Percentiles rank a stretch among this genome's conserved stretches.
These are phyloP conservation scores for Alternaria conjuncta DNA, from an alignment of 2,329 filamentous ascomycete genomes.

Conservation along the genomic window DNA sequence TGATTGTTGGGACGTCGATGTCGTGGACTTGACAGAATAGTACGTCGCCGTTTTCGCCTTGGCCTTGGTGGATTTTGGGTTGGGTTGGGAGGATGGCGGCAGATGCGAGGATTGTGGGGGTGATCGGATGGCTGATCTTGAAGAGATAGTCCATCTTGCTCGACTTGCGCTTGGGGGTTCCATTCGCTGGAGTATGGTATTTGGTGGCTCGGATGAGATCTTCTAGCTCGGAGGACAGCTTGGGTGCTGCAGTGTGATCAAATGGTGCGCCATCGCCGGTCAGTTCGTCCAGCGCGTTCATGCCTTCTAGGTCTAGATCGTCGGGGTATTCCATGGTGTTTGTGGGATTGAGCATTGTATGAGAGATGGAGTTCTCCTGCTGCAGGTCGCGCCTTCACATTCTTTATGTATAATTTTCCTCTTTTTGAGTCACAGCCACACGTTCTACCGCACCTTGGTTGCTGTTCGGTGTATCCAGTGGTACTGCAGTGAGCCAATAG, in stretches of 20 bases:
- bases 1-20: not conserved
- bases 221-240: not conserved
- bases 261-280: not conserved
- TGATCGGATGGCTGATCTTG: not conserved
- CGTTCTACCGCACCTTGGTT: not conserved
- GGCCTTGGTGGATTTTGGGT: not conserved
- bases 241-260: not conserved
- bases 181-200: not conserved
- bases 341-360: not conserved
- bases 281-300: not conserved
- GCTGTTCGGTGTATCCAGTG: not conserved
- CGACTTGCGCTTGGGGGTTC: not conserved
- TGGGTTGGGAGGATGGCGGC: not conserved
- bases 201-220: not conserved
- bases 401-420: not conserved
- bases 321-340: not conserved
- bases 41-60: not conserved
- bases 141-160: not conserved
- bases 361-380: not conserved
- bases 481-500: not conserved
- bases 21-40: not conserved
- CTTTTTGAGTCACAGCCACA: not conserved
- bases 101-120: not conserved
- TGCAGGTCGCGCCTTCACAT: not conserved
- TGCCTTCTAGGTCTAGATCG: not conserved